These are phyloP conservation scores for Logfia minima DNA, from an alignment of 129 eudicot species.

Conservation along the genomic window DNA sequence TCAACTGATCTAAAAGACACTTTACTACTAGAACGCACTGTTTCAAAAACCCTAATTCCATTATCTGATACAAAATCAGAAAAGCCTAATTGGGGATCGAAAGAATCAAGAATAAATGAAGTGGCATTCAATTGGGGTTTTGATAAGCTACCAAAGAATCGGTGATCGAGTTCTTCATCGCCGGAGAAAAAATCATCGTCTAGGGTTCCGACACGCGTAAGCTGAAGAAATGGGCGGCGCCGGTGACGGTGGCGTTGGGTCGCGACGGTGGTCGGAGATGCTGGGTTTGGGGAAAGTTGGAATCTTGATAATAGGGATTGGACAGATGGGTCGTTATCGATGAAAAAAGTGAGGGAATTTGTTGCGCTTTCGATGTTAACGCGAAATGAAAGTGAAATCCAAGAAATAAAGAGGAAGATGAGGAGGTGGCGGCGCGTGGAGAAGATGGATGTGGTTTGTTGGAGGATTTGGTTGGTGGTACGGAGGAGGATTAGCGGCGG, in stretches of 20 bases:
- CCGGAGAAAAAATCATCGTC: constrained; percentile 81
- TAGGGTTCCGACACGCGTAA: constrained; percentile 70
- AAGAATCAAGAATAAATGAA: constrained; percentile 35
- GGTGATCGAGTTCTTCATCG: constrained; percentile 52
- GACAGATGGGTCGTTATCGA: constrained; percentile 70
- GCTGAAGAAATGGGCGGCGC: constrained; percentile 68
- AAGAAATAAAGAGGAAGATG: constrained; percentile 49
- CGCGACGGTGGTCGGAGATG: constrained; percentile 26
- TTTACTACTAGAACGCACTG: constrained; percentile 34
- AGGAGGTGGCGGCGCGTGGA: constrained; percentile 44
- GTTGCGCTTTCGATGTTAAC: constrained; percentile 54
- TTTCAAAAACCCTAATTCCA: constrained; percentile 42
- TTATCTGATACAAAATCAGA: constrained; percentile 48
- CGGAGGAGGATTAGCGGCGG: constrained; percentile 41
- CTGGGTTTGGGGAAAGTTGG: constrained; percentile 38
- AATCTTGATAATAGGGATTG: constrained; percentile 60
- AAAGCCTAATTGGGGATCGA: constrained; percentile 41
- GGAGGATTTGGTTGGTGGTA: constrained; percentile 58
- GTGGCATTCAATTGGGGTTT: constrained; percentile 43
- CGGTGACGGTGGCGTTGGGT: constrained; percentile 40
- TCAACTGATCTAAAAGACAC: constrained; percentile 40
- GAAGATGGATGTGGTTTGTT: constrained; percentile 43
- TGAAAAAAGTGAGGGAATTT: constrained; percentile 52
- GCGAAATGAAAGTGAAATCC: constrained; percentile 61
- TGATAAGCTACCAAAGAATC: constrained; percentile 36